Percentiles rank a stretch among this genome's conserved stretches.
Conservation (phyloP, 306 rosid species). For the Sphenostylis stenocarpa region DNA sequence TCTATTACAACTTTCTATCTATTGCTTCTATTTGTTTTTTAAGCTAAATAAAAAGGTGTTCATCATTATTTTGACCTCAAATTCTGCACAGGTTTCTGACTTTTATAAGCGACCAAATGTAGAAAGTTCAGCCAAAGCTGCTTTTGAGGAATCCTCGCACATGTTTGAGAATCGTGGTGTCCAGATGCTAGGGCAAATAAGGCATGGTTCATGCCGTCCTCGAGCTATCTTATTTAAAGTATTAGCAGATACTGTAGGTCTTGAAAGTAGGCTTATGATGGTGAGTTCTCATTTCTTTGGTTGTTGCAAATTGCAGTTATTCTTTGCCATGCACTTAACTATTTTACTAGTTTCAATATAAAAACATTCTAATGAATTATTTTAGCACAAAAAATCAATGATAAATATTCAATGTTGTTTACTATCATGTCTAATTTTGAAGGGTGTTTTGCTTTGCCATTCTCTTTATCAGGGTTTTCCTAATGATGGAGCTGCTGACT, state of each 20-base stretch:
- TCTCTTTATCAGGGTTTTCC: conserved; percentile 81
- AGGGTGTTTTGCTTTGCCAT: conserved; percentile 19
- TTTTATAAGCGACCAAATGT: conserved; percentile 75
- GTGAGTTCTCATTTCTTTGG: conserved; percentile 52
- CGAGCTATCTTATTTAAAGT: conserved; percentile 95
- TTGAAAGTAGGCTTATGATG: conserved; percentile 86
- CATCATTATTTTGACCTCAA: background rate
- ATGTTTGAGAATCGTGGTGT: conserved; percentile 82
- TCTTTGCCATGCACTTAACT: background rate
- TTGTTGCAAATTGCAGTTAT: background rate
- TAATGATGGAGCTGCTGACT: conserved; percentile 74
- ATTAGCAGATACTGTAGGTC: conserved; percentile 91
- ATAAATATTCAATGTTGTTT: conserved; percentile 23
- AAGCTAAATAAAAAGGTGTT: background rate
- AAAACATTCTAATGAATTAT: background rate
- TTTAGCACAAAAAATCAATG: conserved; percentile 13
- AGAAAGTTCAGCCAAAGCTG: conserved; percentile 90
- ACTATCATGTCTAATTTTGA: conserved; percentile 21
- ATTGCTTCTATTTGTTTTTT: conserved; percentile 14
- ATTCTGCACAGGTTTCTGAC: conserved; percentile 79
- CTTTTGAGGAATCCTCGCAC: conserved; percentile 74
- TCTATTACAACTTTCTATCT: conserved; percentile 13
- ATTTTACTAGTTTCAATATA: background rate
- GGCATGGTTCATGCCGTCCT: conserved; percentile 91
- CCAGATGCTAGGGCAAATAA: conserved; percentile 88